Percentiles rank a stretch among this genome's conserved stretches.
Evolutionary conservation across 345 rosid species (phyloP).

Genomic region (Brassica rapa): DNA sequence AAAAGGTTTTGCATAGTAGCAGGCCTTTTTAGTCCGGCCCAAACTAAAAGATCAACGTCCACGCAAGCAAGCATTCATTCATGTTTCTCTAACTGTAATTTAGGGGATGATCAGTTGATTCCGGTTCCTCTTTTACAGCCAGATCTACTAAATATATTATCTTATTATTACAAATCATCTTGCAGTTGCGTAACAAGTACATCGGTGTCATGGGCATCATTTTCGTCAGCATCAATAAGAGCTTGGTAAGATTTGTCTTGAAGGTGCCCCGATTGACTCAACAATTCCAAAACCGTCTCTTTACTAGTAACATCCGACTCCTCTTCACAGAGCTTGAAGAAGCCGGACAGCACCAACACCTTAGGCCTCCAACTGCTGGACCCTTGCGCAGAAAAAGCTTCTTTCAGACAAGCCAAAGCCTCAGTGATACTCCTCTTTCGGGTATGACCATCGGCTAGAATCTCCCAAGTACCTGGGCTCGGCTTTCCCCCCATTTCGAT

Average conservation of each 20-base stretch:
- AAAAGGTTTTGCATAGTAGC: background rate
- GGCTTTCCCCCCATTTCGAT: constrained; percentile 78
- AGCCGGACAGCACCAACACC: constrained; percentile 50
- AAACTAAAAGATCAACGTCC: background rate
- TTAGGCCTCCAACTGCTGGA: constrained; percentile 76
- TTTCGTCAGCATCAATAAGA: constrained; percentile 39
- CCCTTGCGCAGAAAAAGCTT: constrained; percentile 59
- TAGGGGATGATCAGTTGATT: background rate
- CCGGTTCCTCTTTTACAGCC: constrained; percentile 14
- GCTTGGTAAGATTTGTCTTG: constrained; percentile 54
- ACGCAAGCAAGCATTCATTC: background rate
- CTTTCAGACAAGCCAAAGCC: constrained; percentile 63
- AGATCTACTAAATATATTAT: background rate
- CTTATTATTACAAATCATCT: constrained; percentile 39
- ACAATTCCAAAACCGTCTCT: constrained; percentile 54
- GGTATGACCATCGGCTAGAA: constrained; percentile 73
- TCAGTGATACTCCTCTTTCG: constrained; percentile 52
- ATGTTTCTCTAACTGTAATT: constrained; percentile 9
- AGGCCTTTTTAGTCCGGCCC: constrained; percentile 18
- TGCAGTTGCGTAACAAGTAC: constrained; percentile 51
- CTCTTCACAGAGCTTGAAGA: constrained; percentile 67
- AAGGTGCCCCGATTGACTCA: constrained; percentile 60
- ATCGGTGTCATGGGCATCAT: constrained; percentile 7
- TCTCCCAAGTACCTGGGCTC: constrained; percentile 79
- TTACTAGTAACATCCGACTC: constrained; percentile 54